A percentile compares a stretch with the other conserved stretches of the same genome.
Evolutionary conservation across 176 grass and related monocot genomes (phyloP).

Genomic region (Eremochloa ophiuroides): DNA sequence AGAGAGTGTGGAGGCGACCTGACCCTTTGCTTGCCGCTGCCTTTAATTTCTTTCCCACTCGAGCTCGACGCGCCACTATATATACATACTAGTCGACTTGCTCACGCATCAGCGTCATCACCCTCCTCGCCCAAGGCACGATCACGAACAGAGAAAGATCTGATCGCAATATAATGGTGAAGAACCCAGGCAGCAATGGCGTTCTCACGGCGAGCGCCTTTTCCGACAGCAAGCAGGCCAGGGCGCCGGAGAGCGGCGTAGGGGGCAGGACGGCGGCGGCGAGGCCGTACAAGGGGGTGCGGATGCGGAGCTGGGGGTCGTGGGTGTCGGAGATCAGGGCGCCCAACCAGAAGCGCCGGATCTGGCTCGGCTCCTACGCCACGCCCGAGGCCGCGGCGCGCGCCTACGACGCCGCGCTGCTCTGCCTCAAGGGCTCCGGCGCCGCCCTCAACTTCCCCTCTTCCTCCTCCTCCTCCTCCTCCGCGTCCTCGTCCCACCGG

Average conservation of each 20-base stretch:
- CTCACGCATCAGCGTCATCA: conserved; percentile 4
- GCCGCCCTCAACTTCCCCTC: conserved; percentile 81
- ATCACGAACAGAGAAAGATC: not conserved
- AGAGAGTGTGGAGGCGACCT: not conserved
- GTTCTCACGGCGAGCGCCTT: not conserved
- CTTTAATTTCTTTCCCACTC: conserved; percentile 18
- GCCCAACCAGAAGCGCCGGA: conserved; percentile 83
- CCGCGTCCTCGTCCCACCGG: not conserved
- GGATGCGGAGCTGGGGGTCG: conserved; percentile 94
- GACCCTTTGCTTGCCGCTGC: not conserved
- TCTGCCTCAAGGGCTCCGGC: conserved; percentile 80
- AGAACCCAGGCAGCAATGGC: conserved; percentile 18
- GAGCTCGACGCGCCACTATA: conserved; percentile 11
- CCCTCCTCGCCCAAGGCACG: not conserved
- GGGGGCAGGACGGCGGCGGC: not conserved
- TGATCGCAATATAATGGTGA: conserved; percentile 17
- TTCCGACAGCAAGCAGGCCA: not conserved
- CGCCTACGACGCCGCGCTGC: conserved; percentile 86
- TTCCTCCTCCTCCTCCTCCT: not conserved
- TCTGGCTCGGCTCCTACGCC: conserved; percentile 94
- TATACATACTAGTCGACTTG: not conserved
- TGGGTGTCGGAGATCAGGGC: conserved; percentile 98
- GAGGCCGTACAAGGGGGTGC: conserved; percentile 84
- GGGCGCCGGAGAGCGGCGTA: not conserved
- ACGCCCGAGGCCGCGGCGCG: conserved; percentile 81